Conservation (phyloP, 164 flowering plant genomes). For the Saururus chinensis region DNA sequence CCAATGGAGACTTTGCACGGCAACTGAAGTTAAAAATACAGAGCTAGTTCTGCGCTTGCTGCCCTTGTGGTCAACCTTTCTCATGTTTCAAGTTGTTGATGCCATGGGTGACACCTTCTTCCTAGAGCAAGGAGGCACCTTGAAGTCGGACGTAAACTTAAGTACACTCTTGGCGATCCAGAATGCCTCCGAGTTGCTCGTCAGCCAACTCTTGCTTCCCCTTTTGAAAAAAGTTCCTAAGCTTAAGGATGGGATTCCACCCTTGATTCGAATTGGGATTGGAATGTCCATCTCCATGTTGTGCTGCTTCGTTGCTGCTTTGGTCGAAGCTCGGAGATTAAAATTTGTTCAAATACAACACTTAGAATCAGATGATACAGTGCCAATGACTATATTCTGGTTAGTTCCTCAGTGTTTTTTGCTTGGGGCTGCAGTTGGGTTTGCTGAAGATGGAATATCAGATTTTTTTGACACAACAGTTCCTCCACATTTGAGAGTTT, state of each 20-base stretch:
- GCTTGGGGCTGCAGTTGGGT: slow-evolving; percentile 14
- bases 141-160: slow-evolving; percentile 3
- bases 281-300: slow-evolving; percentile 16
- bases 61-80: slow-evolving; percentile 22
- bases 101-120: slow-evolving; percentile 18
- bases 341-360: not conserved
- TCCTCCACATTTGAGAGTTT: slow-evolving; percentile 11
- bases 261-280: slow-evolving; percentile 8
- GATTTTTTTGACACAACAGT: slow-evolving; percentile 11
- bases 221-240: slow-evolving; percentile 1
- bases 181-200: slow-evolving; percentile 1
- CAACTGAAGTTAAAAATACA: slow-evolving; percentile 18
- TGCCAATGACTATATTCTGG: slow-evolving; percentile 16
- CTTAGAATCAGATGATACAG: slow-evolving; percentile 2
- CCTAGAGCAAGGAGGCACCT: slow-evolving; percentile 15
- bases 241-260: slow-evolving; percentile 6
- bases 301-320: slow-evolving; percentile 13
- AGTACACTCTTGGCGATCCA: slow-evolving; percentile 4
- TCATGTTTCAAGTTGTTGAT: slow-evolving; percentile 14
- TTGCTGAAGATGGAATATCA: slow-evolving; percentile 9
- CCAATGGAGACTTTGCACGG: slow-evolving; percentile 17
- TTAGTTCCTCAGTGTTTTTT: slow-evolving; percentile 17
- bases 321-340: slow-evolving; percentile 12
- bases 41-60: slow-evolving; percentile 16
- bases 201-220: not conserved